Conservation (phyloP, 768 basidiomycete genomes). For the Mycena leptocephala region DNA sequence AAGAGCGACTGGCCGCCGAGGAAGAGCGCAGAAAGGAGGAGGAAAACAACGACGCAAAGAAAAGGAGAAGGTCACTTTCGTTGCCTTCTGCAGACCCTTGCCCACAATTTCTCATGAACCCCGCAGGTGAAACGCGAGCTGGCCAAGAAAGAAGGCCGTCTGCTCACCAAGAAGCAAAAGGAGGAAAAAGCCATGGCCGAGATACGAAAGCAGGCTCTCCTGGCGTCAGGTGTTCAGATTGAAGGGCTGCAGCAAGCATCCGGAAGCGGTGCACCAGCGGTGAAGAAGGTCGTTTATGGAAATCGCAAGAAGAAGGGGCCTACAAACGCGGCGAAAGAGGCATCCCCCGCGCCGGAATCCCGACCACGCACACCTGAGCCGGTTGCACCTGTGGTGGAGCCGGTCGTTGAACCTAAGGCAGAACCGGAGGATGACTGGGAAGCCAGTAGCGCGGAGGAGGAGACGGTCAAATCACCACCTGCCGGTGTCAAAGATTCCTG, state of each 20-base stretch:
- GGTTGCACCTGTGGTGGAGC: constrained; percentile 46
- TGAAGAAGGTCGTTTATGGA: constrained; percentile 88
- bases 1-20: constrained; percentile 85
- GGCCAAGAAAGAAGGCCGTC: constrained; percentile 93
- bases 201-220: constrained; percentile 90
- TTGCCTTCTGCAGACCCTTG: background rate
- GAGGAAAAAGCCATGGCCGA: constrained; percentile 94
- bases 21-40: constrained; percentile 86
- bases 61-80: constrained; percentile 81
- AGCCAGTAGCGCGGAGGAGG: constrained; percentile 73
- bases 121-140: constrained; percentile 89
- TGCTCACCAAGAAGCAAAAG: constrained; percentile 98
- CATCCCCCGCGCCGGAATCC: constrained; percentile 70
- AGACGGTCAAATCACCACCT: constrained; percentile 13
- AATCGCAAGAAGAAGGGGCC: constrained; percentile 86
- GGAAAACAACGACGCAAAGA: constrained; percentile 89
- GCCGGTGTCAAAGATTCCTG: constrained; percentile 61
- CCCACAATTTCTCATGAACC: constrained; percentile 7
- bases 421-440: constrained; percentile 79
- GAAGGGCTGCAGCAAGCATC: constrained; percentile 86
- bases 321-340: constrained; percentile 58
- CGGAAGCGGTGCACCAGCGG: constrained; percentile 57
- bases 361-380: constrained; percentile 67
- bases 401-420: constrained; percentile 45
- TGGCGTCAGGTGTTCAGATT: constrained; percentile 91